A percentile compares a stretch with the other conserved stretches of the same genome.
Conservation (phyloP, 805 yeast genomes). For the Yarrowia hollandica region DNA sequence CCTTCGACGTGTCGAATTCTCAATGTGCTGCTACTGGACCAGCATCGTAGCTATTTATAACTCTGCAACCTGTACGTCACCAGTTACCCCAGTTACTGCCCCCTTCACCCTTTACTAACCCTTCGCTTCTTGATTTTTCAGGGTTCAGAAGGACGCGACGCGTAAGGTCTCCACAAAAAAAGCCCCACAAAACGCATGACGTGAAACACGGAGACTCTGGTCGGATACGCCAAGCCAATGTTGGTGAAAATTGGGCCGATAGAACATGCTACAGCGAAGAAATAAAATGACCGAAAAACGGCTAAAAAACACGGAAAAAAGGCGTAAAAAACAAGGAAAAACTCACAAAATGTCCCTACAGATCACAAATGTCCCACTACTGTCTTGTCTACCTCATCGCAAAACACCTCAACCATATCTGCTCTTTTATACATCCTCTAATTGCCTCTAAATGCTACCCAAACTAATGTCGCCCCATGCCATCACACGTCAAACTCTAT, state of each 20-base stretch:
- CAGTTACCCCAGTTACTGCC: not conserved
- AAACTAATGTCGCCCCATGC: slow-evolving; percentile 4
- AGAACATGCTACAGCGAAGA: not conserved
- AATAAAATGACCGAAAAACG: not conserved
- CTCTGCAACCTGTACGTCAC: too few species aligned
- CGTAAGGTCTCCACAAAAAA: slow-evolving; percentile 13
- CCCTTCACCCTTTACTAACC: too few species aligned
- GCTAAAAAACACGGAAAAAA: not conserved
- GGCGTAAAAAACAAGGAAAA: not conserved
- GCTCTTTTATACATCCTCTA: too few species aligned
- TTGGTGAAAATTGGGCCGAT: not conserved
- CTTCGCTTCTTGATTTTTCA: not conserved
- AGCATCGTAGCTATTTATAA: too few species aligned
- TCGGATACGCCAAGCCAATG: not conserved
- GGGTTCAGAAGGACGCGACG: not conserved
- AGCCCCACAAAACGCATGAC: slow-evolving; percentile 14
- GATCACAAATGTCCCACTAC: too few species aligned
- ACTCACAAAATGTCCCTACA: not conserved
- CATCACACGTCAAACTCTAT: slow-evolving; percentile 8
- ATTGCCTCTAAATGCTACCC: too few species aligned
- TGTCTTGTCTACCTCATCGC: too few species aligned
- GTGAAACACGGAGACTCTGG: slow-evolving; percentile 4
- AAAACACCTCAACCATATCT: too few species aligned
- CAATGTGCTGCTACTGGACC: too few species aligned
- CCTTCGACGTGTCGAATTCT: too few species aligned